A percentile compares a stretch with the other conserved stretches of the same genome.
Conservation (phyloP, 495 filamentous ascomycete genomes). For the Astrothelium subdiscretum region DNA sequence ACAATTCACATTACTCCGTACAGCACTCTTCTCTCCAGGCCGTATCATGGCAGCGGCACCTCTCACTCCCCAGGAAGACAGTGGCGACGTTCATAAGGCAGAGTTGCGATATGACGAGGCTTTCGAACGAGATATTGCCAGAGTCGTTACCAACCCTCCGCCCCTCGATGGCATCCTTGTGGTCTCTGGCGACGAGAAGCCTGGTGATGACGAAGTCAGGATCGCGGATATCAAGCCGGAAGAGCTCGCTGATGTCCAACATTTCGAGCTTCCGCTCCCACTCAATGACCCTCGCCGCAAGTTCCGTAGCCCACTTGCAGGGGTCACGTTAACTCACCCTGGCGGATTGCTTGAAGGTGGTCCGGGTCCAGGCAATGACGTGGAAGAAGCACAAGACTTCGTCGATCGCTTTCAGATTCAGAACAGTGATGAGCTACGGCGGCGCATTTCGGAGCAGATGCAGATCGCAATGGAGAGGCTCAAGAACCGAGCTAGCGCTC, state of each 20-base stretch:
- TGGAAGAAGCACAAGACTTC: slow-evolving; percentile 22
- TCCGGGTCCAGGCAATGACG: slow-evolving; percentile 19
- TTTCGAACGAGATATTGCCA: not conserved
- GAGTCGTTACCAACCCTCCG: not conserved
- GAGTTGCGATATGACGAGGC: not conserved
- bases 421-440: slow-evolving; percentile 9
- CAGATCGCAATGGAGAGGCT: slow-evolving; percentile 11
- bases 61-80: not conserved
- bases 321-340: slow-evolving; percentile 27
- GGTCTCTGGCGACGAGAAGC: not conserved
- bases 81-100: not conserved
- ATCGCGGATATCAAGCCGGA: not conserved
- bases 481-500: slow-evolving; percentile 8
- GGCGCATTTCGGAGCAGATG: slow-evolving; percentile 8
- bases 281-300: slow-evolving; percentile 24
- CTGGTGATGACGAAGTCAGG: not conserved
- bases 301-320: slow-evolving; percentile 23
- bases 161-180: not conserved
- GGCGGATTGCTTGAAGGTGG: slow-evolving; percentile 28
- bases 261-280: slow-evolving; percentile 25
- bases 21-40: too few species aligned
- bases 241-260: slow-evolving; percentile 12
- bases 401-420: slow-evolving; percentile 9
- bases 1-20: too few species aligned
- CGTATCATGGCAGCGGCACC: not conserved